phyloP scores from a whole-genome alignment of 441 rosid genomes.

The Daphne laureola region DNA sequence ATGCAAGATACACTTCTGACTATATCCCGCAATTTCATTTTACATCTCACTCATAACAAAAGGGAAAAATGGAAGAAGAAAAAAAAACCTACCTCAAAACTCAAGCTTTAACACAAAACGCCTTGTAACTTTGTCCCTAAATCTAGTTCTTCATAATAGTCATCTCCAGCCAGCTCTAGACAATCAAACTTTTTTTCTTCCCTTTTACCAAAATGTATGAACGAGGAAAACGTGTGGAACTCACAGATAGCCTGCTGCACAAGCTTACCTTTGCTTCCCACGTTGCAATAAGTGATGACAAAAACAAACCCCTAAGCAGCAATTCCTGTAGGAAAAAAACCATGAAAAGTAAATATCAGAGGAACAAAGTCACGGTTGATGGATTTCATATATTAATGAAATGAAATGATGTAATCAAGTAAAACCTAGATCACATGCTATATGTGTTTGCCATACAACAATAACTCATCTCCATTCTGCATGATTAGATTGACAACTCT shows the following conservation, averaged over 20 bases:
- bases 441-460: too few species aligned
- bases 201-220: constrained; percentile 36
- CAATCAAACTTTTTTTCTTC: constrained; percentile 27
- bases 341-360: constrained; percentile 1
- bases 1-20: constrained; percentile 55
- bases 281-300: constrained; percentile 39
- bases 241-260: constrained; percentile 55
- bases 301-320: constrained; percentile 65
- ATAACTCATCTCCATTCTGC: too few species aligned
- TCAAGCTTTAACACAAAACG: constrained; percentile 69
- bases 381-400: not conserved
- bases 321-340: constrained; percentile 53
- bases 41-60: constrained; percentile 44
- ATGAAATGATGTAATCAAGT: not conserved
- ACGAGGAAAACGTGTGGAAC: constrained; percentile 28
- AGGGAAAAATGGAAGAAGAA: constrained; percentile 7
- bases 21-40: constrained; percentile 56
- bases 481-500: too few species aligned
- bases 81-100: constrained; percentile 35
- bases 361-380: constrained; percentile 1
- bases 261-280: constrained; percentile 46
- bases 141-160: constrained; percentile 36
- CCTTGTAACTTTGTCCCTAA: constrained; percentile 43
- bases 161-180: constrained; percentile 62
- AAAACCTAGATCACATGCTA: too few species aligned